Percentiles rank a stretch among this genome's conserved stretches.
These are phyloP conservation scores for Vigna angularis DNA, from an alignment of 306 rosid species.

Conservation along the genomic window DNA sequence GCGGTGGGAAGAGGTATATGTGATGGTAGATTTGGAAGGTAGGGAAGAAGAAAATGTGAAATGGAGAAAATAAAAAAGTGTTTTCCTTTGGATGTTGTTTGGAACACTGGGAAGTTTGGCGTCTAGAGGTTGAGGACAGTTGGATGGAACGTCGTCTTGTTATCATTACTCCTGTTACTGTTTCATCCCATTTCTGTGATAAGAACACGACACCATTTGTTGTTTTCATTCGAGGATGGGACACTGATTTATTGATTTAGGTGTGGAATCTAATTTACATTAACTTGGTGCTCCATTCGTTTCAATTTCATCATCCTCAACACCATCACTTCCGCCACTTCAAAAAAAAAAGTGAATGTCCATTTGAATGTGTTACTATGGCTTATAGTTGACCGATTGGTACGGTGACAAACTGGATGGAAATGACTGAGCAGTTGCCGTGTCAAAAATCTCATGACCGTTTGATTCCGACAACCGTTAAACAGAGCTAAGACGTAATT, in stretches of 20 bases:
- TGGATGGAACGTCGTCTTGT: slow-evolving; percentile 51
- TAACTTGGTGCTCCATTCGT: not conserved
- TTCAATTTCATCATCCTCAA: slow-evolving; percentile 1
- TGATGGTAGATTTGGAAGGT: too few relatives aligned
- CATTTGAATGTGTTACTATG: too few relatives aligned
- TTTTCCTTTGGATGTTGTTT: too few relatives aligned
- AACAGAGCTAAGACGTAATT: too few relatives aligned
- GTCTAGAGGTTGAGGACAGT: slow-evolving; percentile 47
- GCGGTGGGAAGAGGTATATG: not conserved
- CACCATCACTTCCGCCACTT: not conserved
- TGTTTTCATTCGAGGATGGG: slow-evolving; percentile 9
- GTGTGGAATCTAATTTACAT: not conserved
- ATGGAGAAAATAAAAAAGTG: not conserved
- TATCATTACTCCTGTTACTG: slow-evolving; percentile 44
- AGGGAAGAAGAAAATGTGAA: not conserved
- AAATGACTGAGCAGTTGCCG: too few relatives aligned
- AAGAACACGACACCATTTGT: slow-evolving; percentile 44
- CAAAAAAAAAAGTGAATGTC: too few relatives aligned
- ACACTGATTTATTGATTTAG: slow-evolving; percentile 11
- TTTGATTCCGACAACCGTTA: too few relatives aligned
- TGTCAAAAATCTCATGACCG: too few relatives aligned
- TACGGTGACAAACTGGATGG: too few relatives aligned
- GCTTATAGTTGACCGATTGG: too few relatives aligned
- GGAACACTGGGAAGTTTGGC: not conserved
- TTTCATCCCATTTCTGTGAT: slow-evolving; percentile 46